Base-by-base conservation (phyloP, 2,329 filamentous ascomycete species). In the Ceratocystis harringtonii region DNA sequence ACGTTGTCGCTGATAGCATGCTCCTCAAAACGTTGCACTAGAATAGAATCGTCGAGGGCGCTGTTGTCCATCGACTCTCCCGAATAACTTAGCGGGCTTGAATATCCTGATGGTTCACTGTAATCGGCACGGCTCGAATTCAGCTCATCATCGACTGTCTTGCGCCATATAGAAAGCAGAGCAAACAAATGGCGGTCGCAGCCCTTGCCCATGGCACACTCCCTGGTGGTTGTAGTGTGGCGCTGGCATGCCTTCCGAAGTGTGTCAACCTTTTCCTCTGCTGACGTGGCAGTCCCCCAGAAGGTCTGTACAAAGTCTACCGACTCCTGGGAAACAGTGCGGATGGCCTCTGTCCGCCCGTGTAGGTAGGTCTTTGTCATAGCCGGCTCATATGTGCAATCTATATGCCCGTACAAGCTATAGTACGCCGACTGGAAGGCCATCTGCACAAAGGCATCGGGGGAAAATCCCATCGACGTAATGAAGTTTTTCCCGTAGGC, bases 371-470 rank as follows among this genome's bases (percentile, higher is more conserved):
- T 79, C 75, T 99, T 99, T 63, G 94, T 99, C 94, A 99, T 97
- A 52, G 94, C 92, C 6, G 94, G 94, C 75, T 99, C 94, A 74
- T 99, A 99, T 0, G 92, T 94, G 73, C 90, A 95, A 75, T 97
- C 94, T 1, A 96, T 84, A 3, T 90, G 85, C 2, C 94, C 94
- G 71, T 97, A 99, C 6, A 99, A 81, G 1, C 94, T 94, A 72
- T 96, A 99, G 78, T 99, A 97, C 0, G 94, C 92, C 3, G 92
- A 92, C 75, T 99, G 94, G 78, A 96, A 96, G 0, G 94, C 94
- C 92, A 99, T 97, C 75, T 99, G 94, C 22, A 99, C 89, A 73
- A 96, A 99, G 0, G 94, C 94, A 73, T 97, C 94, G 0, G 94
- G 92, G 0, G 92, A 97, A 76, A 97, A 95, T 6, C 92, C 92